phyloP scores from a whole-genome alignment of 352 stramenopile genomes.

The Hyaloperonospora brassicae region DNA sequence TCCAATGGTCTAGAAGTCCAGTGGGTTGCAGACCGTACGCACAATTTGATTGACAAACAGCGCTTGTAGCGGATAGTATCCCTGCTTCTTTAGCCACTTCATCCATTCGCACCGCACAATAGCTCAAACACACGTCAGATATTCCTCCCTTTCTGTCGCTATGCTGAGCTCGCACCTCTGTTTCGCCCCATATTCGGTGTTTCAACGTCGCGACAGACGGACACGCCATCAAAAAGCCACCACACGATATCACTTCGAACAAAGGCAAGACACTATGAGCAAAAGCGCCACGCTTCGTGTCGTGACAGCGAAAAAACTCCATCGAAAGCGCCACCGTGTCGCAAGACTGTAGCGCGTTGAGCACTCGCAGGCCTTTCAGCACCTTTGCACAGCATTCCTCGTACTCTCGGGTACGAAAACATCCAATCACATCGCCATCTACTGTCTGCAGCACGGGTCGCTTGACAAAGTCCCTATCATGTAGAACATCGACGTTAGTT shows the following conservation, averaged over 20 bases:
- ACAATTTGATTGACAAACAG: constrained; percentile 75
- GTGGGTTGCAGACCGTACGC: constrained; percentile 12
- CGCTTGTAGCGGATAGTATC: constrained; percentile 59
- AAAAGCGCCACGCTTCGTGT: constrained; percentile 2
- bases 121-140: not conserved
- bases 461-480: constrained; percentile 47
- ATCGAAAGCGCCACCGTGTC: constrained; percentile 54
- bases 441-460: constrained; percentile 34
- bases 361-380: constrained; percentile 30
- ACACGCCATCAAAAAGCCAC: constrained; percentile 39
- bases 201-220: constrained; percentile 32
- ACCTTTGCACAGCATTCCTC: constrained; percentile 32
- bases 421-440: constrained; percentile 45
- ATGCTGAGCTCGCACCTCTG: constrained; percentile 24
- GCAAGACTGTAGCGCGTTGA: constrained; percentile 65
- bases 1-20: not conserved
- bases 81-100: constrained; percentile 54
- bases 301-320: constrained; percentile 21
- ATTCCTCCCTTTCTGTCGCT: not conserved
- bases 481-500: not conserved
- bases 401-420: constrained; percentile 46
- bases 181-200: constrained; percentile 38
- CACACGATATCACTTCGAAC: constrained; percentile 47
- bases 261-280: constrained; percentile 26
- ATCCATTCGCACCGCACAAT: not conserved